These are phyloP conservation scores for Periconia sp. DNA, from an alignment of 2,329 filamentous ascomycete genomes.

Conservation along the genomic window DNA sequence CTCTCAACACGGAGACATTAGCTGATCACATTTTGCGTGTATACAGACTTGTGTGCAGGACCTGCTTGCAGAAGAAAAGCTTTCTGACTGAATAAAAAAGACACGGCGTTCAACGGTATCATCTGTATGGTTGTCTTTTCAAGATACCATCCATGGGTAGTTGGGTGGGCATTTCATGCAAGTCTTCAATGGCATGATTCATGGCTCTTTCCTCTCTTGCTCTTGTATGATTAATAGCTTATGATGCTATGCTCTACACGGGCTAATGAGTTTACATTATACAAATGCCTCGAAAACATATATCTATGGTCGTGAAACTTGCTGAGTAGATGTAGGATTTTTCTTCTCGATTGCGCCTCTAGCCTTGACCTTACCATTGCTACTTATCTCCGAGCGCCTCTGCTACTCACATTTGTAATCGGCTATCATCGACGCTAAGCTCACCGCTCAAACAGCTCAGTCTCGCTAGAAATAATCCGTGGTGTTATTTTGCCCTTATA, in stretches of 20 bases:
- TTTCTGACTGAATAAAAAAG: slow-evolving; percentile 3
- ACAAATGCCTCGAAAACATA: too few relatives aligned
- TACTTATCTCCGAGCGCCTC: slow-evolving; percentile 9
- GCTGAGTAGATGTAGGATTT: too few relatives aligned
- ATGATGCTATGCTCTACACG: slow-evolving; percentile 4
- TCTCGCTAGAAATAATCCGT: too few relatives aligned
- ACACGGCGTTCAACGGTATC: slow-evolving; percentile 1
- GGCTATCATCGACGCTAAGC: neutral
- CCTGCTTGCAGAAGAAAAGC: neutral
- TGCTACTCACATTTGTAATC: slow-evolving; percentile 8
- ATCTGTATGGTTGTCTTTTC: neutral
- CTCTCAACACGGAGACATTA: too few relatives aligned
- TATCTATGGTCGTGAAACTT: too few relatives aligned
- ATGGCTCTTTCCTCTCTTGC: slow-evolving; percentile 1
- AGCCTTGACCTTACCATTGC: neutral
- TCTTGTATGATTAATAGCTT: slow-evolving; percentile 9
- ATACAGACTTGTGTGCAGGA: neutral
- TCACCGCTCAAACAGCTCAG: neutral
- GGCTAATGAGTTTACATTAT: neutral
- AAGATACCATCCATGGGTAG: slow-evolving; percentile 1
- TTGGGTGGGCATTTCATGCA: too few relatives aligned
- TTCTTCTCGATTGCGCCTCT: too few relatives aligned
- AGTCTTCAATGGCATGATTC: neutral
- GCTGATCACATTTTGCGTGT: too few relatives aligned
- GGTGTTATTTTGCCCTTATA: too few relatives aligned